Conservation (phyloP, 257 asterid species). For the Solanum ossicruentum region DNA sequence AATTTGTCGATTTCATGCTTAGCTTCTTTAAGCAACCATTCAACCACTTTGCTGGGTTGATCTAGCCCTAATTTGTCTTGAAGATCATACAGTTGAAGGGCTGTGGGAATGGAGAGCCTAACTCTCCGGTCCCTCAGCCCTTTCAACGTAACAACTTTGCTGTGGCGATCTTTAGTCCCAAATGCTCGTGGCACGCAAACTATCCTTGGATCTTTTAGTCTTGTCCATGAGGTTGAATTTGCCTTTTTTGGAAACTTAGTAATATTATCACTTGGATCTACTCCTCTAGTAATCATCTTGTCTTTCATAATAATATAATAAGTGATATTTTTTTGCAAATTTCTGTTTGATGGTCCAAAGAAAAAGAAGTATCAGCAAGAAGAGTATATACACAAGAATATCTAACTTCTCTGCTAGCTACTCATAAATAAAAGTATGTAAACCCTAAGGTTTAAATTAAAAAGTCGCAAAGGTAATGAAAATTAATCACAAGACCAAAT, state of each 20-base stretch:
- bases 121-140: conserved; percentile 74
- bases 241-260: not conserved
- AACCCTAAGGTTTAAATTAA: not conserved
- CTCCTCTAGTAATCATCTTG: not conserved
- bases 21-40: conserved; percentile 76
- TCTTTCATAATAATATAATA: not conserved
- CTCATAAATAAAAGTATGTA: not conserved
- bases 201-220: conserved; percentile 24
- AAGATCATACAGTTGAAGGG: conserved; percentile 60
- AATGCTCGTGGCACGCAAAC: conserved; percentile 68
- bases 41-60: conserved; percentile 83
- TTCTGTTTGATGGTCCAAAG: not conserved
- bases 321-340: not conserved
- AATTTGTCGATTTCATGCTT: not conserved
- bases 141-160: conserved; percentile 57
- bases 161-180: conserved; percentile 77
- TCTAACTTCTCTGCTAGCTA: not conserved
- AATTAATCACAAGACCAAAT: not conserved
- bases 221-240: not conserved
- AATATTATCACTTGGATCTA: not conserved
- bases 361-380: not conserved
- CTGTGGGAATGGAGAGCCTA: conserved; percentile 56
- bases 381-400: not conserved
- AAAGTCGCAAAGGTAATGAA: not conserved
- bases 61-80: conserved; percentile 65